Conservation (phyloP, 2,329 filamentous ascomycete genomes). For the Atkinsonella hypoxylon region DNA sequence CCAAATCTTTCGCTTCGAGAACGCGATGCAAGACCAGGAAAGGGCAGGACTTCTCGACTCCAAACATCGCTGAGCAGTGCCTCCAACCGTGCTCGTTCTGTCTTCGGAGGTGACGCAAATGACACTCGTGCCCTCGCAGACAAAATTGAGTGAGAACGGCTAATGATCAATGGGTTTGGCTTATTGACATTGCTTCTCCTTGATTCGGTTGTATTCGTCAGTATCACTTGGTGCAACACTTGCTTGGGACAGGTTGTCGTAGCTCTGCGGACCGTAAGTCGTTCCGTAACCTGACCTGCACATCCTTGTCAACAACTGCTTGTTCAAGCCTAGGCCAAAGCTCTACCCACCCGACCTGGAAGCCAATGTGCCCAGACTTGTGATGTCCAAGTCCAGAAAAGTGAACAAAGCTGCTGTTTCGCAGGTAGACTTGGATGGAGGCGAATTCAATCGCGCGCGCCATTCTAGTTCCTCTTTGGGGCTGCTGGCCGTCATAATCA, state of each 20-base stretch:
- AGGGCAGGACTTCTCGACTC: conserved; percentile 70
- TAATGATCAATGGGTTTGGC: conserved; percentile 42
- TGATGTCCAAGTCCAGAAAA: conserved; percentile 58
- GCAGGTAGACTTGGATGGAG: conserved; percentile 29
- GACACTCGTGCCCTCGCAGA: conserved; percentile 53
- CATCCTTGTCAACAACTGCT: not conserved
- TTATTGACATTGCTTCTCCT: conserved; percentile 37
- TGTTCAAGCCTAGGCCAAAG: not conserved
- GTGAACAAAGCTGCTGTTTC: conserved; percentile 41
- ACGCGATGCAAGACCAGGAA: conserved; percentile 64
- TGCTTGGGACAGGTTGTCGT: conserved; percentile 60
- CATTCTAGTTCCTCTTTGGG: conserved; percentile 69
- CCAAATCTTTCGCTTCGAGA: conserved; percentile 59
- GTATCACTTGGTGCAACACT: conserved; percentile 62
- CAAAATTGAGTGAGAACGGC: conserved; percentile 69
- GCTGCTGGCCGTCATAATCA: conserved; percentile 80
- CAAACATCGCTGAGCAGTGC: conserved; percentile 65
- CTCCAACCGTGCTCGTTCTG: conserved; percentile 69
- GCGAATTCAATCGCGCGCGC: conserved; percentile 52
- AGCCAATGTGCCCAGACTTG: conserved; percentile 63
- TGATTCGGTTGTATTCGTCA: conserved; percentile 70
- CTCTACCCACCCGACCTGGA: conserved; percentile 49
- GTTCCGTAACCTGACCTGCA: conserved; percentile 48
- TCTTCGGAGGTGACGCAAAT: conserved; percentile 60
- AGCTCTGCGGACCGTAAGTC: conserved; percentile 68